Evolutionary conservation across 257 asterid genomes (phyloP).

Genomic region (Solanum phureja): DNA sequence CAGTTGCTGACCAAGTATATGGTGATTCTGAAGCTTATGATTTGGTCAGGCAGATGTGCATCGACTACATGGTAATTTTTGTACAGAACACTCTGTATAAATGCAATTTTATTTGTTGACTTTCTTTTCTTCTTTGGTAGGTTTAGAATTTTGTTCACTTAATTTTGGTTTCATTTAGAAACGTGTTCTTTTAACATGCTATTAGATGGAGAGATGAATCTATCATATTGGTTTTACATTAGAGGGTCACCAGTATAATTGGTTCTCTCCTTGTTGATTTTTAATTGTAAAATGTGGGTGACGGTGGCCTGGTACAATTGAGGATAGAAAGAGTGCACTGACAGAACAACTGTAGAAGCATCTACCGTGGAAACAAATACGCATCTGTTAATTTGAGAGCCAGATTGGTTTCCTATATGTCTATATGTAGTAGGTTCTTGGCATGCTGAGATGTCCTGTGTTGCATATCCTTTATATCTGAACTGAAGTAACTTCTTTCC

Average conservation of each 20-base stretch:
- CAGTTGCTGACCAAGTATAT: conserved; percentile 99
- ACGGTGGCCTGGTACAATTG: background rate
- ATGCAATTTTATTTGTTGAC: background rate
- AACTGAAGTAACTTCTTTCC: background rate
- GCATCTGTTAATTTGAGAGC: background rate
- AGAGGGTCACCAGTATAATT: background rate
- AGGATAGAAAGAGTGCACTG: background rate
- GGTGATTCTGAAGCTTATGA: conserved; percentile 88
- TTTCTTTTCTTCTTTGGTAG: background rate
- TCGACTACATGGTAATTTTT: conserved; percentile 85
- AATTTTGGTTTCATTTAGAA: background rate
- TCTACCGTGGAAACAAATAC: background rate
- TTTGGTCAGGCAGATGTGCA: conserved; percentile 98
- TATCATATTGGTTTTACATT: background rate
- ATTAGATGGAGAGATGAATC: background rate
- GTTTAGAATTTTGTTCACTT: background rate
- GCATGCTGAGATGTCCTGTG: background rate
- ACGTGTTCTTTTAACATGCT: background rate
- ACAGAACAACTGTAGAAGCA: background rate
- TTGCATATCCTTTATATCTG: background rate
- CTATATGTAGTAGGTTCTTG: background rate
- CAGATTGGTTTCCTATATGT: background rate
- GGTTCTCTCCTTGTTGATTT: background rate
- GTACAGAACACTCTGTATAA: background rate
- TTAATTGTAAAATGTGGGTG: background rate